phyloP scores from a whole-genome alignment of 2,329 filamentous ascomycete species.

The Phialophora verrucosa region DNA sequence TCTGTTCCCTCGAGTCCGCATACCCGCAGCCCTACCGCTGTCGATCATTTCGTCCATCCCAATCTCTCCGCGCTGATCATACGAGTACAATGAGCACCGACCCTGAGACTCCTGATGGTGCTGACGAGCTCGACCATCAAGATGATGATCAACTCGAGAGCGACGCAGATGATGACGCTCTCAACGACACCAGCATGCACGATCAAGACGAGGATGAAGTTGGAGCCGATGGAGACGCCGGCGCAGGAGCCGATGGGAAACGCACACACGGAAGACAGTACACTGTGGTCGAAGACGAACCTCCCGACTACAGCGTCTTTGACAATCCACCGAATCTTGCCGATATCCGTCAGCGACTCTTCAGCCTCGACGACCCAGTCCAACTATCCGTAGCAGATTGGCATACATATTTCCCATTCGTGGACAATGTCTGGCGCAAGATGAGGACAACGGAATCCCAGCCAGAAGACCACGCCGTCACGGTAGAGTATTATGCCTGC shows the following conservation, averaged over 20 bases:
- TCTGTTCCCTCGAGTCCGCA: constrained; percentile 43
- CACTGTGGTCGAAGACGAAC: constrained; percentile 20
- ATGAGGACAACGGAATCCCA: constrained; percentile 44
- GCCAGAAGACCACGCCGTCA: constrained; percentile 44
- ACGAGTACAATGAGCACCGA: constrained; percentile 34
- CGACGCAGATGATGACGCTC: constrained; percentile 27
- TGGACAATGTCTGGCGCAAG: constrained; percentile 59
- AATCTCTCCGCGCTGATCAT: constrained; percentile 12
- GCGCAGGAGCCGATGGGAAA: constrained; percentile 20
- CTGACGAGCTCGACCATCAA: constrained; percentile 27
- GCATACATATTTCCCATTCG: constrained; percentile 55
- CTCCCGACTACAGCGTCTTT: constrained; percentile 45
- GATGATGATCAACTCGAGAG: constrained; percentile 31
- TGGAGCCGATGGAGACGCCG: constrained; percentile 18
- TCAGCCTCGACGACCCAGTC: constrained; percentile 54
- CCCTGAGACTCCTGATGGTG: constrained; percentile 29
- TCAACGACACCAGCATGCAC: constrained; percentile 28
- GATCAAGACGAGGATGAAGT: constrained; percentile 25
- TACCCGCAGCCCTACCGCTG: constrained; percentile 32
- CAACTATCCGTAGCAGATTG: constrained; percentile 55
- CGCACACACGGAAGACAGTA: constrained; percentile 29
- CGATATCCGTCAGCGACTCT: constrained; percentile 51
- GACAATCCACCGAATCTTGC: constrained; percentile 52
- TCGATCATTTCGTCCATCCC: constrained; percentile 4
- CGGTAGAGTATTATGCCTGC: constrained; percentile 56